These are phyloP conservation scores for Silene vulgaris DNA, from an alignment of 179 eudicot genomes.

Conservation along the genomic window DNA sequence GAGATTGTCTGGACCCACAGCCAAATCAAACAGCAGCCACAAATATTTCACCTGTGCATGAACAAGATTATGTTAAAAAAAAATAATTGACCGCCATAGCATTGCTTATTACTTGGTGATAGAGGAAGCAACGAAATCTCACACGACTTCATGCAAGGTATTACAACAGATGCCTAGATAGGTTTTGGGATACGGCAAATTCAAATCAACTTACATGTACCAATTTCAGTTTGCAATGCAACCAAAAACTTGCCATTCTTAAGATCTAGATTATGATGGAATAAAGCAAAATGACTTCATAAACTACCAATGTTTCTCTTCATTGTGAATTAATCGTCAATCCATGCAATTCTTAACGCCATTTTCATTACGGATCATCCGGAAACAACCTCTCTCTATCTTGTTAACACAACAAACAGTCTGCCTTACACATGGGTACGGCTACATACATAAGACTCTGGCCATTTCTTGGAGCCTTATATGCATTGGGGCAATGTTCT, in stretches of 20 bases:
- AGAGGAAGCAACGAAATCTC: background rate
- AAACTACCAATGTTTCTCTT: background rate
- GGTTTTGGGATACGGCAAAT: background rate
- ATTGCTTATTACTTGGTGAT: background rate
- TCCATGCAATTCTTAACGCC: background rate
- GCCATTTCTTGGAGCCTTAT: background rate
- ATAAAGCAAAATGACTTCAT: background rate
- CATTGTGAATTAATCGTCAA: background rate
- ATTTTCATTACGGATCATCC: background rate
- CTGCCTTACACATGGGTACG: background rate
- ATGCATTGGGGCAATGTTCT: background rate
- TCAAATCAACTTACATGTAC: background rate
- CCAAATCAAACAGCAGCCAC: conserved; percentile 98
- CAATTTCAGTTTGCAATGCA: background rate
- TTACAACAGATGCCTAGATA: background rate
- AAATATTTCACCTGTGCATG: conserved; percentile 73
- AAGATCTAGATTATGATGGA: background rate
- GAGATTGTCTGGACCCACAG: conserved; percentile 89
- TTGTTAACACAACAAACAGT: background rate
- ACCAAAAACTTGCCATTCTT: background rate
- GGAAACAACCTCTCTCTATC: background rate
- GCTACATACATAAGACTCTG: background rate
- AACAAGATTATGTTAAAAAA: background rate
- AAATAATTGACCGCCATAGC: background rate
- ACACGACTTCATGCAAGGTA: background rate